Evolutionary conservation across 306 rosid genomes (phyloP), one percentile per base, ranked within the genome.

Genomic region (Vicia faba): DNA sequence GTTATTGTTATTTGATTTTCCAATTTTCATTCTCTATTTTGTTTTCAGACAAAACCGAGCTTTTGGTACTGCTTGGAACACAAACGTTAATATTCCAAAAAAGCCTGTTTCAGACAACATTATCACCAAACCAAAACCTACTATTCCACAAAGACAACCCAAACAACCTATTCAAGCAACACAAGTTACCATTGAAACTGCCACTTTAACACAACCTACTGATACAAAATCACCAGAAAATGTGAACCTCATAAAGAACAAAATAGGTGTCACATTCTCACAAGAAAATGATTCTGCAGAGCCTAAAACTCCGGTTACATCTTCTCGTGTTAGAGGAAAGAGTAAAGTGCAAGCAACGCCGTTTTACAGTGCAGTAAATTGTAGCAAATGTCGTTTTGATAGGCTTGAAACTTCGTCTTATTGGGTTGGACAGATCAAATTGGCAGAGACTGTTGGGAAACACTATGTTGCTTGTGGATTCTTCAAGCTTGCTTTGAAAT

Each of bases 301-400:
- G 28, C 59, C 69, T 13, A 66, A 57, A 77, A 71, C 77, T 36
- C 81, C 76, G 3, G 51, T 44, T 28, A 57, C 41, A 61, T 18
- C 31, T 0, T 38, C 73, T 46, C 14, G 13, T 61, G 69, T 46
- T 48, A 70, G 9, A 57, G 55, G 20, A 3, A 62, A 49, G 51
- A 51, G 39, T 48, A 59, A 49, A 16, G 39, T 40, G 56, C 8
- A 39, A 31, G 26, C 51, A 1, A 78, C 81, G 2, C 74, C 81
- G 49, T 78, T 71, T 67, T 66, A 58, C 44, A 65, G 36, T 1
- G 84, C 84, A 9, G 8, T 44, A 14, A 28, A 66, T 51, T 80
- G 84, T 3, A 80, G 77, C 68, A 75, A 80, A 56, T 80, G 80
- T 7, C 78, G 78, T 23, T 80, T 65, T 43, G 84, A 80, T 53